These are phyloP conservation scores for Aspergillus leporis DNA, from an alignment of 495 filamentous ascomycete species.

Conservation along the genomic window DNA sequence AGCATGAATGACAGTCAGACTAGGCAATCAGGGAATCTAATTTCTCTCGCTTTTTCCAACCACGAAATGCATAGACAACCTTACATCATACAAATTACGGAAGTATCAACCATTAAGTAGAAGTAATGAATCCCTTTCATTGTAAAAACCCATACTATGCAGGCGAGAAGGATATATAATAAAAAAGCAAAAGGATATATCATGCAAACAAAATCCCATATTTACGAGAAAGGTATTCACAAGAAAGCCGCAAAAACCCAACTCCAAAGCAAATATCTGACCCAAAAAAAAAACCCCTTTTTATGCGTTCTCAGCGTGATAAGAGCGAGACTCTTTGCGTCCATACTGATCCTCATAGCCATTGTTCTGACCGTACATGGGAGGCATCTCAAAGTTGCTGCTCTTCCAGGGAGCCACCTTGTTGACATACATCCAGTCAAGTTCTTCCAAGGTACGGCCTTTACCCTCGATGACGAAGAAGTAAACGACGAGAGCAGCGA, in stretches of 20 bases:
- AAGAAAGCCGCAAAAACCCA: background rate
- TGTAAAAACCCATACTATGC: background rate
- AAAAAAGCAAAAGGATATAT: background rate
- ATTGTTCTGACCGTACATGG: constrained; percentile 1
- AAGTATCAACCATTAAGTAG: too few species aligned
- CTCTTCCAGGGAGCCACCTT: constrained; percentile 64
- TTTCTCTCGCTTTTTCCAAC: too few species aligned
- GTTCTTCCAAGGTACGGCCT: constrained; percentile 66
- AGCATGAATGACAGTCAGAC: too few species aligned
- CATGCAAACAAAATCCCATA: constrained; percentile 3
- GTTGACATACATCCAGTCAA: constrained; percentile 79
- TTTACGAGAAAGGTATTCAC: background rate
- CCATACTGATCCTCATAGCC: constrained; percentile 15
- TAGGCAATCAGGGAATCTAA: too few species aligned
- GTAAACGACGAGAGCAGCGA: constrained; percentile 61
- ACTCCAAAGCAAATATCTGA: background rate
- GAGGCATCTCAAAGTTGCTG: constrained; percentile 42
- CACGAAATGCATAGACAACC: too few species aligned
- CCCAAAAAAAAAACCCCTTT: background rate
- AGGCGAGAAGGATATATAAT: background rate
- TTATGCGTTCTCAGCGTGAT: constrained; percentile 36
- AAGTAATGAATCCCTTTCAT: background rate
- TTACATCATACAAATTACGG: constrained; percentile 20
- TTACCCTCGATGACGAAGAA: constrained; percentile 72
- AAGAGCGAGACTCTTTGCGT: constrained; percentile 26